Evolutionary conservation across 78 protist species (phyloP).

Genomic region (Diacronema lutheri): DNA sequence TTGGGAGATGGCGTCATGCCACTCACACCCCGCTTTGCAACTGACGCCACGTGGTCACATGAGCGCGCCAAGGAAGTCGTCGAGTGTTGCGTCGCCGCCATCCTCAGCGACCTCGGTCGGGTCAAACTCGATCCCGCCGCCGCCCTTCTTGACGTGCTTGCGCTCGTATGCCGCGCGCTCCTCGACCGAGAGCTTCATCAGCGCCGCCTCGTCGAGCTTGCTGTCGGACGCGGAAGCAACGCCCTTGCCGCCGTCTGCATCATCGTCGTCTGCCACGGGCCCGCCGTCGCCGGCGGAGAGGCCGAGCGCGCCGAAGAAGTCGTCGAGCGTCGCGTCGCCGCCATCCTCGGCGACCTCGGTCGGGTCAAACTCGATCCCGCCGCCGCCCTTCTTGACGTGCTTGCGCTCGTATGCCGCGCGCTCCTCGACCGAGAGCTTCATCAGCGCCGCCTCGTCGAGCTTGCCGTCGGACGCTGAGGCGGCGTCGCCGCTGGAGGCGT

Average conservation of each 20-base stretch:
- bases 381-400: background rate
- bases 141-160: background rate
- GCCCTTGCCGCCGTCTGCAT: background rate
- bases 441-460: background rate
- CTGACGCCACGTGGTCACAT: background rate
- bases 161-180: too few relatives aligned
- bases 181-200: background rate
- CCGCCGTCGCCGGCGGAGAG: background rate
- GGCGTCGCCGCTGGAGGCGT: background rate
- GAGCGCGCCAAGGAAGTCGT: background rate
- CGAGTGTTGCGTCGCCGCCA: background rate
- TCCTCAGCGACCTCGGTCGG: background rate
- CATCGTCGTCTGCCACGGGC: background rate
- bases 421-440: background rate
- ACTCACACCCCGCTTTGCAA: background rate
- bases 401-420: background rate
- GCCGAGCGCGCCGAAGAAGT: background rate
- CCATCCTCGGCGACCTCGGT: background rate
- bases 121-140: background rate
- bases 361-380: background rate
- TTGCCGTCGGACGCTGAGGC: background rate
- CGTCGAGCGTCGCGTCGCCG: background rate
- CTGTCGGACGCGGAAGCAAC: background rate
- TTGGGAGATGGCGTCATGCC: too few relatives aligned
- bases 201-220: background rate